These are phyloP conservation scores for Fraxinus floribunda DNA, from an alignment of 305 asterid species.

Conservation along the genomic window DNA sequence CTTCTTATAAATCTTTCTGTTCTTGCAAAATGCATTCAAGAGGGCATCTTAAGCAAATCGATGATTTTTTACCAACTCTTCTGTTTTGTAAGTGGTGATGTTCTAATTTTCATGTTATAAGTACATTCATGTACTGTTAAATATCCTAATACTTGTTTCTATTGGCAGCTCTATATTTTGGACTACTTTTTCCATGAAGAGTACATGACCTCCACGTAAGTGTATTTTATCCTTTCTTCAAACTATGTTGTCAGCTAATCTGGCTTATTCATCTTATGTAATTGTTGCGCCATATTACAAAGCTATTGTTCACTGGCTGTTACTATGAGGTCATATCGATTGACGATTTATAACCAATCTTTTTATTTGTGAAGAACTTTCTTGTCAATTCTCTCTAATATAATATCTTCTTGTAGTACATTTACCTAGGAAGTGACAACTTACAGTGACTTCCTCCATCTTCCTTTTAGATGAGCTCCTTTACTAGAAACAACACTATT, in stretches of 20 bases:
- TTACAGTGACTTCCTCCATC: background rate
- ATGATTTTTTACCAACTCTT: slow-evolving; percentile 89
- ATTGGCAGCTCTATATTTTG: slow-evolving; percentile 74
- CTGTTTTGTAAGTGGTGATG: slow-evolving; percentile 57
- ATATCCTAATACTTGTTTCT: background rate
- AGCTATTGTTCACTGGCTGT: background rate
- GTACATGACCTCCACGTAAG: slow-evolving; percentile 99
- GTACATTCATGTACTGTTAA: slow-evolving; percentile 10
- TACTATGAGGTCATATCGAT: background rate
- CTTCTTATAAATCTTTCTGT: slow-evolving; percentile 91
- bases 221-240: slow-evolving; percentile 22
- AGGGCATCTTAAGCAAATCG: slow-evolving; percentile 57
- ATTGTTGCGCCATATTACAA: background rate
- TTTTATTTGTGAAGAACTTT: background rate
- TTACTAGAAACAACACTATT: background rate
- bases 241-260: slow-evolving; percentile 4
- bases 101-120: slow-evolving; percentile 8
- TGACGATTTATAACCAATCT: background rate
- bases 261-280: slow-evolving; percentile 1
- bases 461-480: background rate
- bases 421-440: background rate
- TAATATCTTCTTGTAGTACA: background rate
- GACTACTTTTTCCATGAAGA: slow-evolving; percentile 91
- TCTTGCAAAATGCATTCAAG: slow-evolving; percentile 69
- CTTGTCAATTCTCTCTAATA: background rate